Evolutionary conservation across 106 monocot genomes (phyloP), one percentile per base, ranked within the genome.

Genomic region (Triglochin maritima): DNA sequence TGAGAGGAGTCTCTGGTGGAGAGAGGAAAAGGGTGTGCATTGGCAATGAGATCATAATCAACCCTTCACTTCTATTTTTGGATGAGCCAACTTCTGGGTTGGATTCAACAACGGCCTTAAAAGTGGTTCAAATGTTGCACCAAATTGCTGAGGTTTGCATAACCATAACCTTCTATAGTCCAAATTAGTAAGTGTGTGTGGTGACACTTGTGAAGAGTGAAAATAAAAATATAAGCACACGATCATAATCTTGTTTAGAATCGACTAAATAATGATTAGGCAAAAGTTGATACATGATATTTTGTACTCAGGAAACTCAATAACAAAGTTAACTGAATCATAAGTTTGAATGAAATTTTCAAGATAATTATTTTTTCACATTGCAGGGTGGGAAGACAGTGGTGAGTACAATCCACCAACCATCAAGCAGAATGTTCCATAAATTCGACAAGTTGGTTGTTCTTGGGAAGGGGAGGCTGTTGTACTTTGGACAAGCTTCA

Each of bases 21-120:
- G 90, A 90, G 43, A 79, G 90, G 67, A 90, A 90, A 76, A 75
- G 90, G 62, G 90, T 90, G 46, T 90, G 90, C 77, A 90, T 90
- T 61, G 90, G 86, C 4, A 86, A 79, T 83, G 90, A 90, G 77
- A 90, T 90, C 17, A 71, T 90, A 60, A 77, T 90, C 44, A 90
- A 90, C 59, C 90, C 90, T 9, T 90, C 86, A 47, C 59, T 90
- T 58, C 46, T 90, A 17, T 86, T 84, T 78, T 84, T 90, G 60
- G 90, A 90, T 77, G 90, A 90, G 67, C 90, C 84, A 4, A 90
- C 90, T 64, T 90, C 90, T 59, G 90, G 90, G 17, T 68, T 90
- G 54, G 90, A 90, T 58, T 90, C 90, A 62, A 90, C 90, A 69
- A 90, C 90, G 62, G 90, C 90, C 17, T 69, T 90, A 46, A 68